These are phyloP conservation scores for Trifolium pratense DNA, from an alignment of 306 rosid genomes.

Conservation along the genomic window DNA sequence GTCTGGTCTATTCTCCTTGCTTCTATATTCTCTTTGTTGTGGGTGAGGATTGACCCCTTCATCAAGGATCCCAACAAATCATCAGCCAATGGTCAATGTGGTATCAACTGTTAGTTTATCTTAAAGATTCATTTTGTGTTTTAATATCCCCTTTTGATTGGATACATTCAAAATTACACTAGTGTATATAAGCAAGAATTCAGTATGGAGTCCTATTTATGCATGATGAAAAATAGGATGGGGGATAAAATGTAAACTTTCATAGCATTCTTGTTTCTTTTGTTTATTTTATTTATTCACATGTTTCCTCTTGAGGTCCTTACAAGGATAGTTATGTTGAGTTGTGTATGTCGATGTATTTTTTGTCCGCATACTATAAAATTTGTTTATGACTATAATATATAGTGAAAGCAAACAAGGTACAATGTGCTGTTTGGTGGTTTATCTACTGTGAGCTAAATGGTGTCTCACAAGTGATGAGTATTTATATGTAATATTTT, in stretches of 20 bases:
- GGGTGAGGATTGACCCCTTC: slow-evolving; percentile 96
- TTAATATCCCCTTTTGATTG: slow-evolving; percentile 30
- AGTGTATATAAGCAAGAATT: slow-evolving; percentile 56
- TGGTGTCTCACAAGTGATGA: not conserved
- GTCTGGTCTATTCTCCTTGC: slow-evolving; percentile 95
- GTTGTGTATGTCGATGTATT: slow-evolving; percentile 27
- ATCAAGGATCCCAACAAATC: slow-evolving; percentile 51
- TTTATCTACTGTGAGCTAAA: not conserved
- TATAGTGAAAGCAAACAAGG: slow-evolving; percentile 31
- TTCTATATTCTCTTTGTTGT: slow-evolving; percentile 84
- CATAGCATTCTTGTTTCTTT: slow-evolving; percentile 37
- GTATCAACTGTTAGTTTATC: slow-evolving; percentile 66
- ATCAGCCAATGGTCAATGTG: slow-evolving; percentile 73
- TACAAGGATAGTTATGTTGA: slow-evolving; percentile 26
- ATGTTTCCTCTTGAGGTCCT: not conserved
- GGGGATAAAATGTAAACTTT: slow-evolving; percentile 5
- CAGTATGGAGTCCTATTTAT: slow-evolving; percentile 36
- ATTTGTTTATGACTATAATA: slow-evolving; percentile 40
- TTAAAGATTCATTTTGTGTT: slow-evolving; percentile 38
- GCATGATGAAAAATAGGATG: not conserved
- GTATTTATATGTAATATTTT: not conserved
- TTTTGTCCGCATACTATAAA: slow-evolving; percentile 37
- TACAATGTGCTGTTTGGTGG: not conserved
- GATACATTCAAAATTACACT: slow-evolving; percentile 34
- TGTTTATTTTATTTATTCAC: slow-evolving; percentile 22